Conservation (phyloP, 73 alveolate genomes). For the Urostyla sp. region DNA sequence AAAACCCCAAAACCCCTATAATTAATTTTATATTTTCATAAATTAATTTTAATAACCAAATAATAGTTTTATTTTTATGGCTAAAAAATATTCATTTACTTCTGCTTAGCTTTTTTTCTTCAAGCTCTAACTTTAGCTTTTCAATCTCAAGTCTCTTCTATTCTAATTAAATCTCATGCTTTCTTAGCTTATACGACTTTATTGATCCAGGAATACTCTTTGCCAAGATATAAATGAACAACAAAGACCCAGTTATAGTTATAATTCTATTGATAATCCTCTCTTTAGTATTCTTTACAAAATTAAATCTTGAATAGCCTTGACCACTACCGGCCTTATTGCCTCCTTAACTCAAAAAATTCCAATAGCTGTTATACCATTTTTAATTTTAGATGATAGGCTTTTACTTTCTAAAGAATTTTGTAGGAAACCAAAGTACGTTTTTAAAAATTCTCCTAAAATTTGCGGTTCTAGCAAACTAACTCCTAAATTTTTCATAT, state of each 20-base stretch:
- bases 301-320: not conserved
- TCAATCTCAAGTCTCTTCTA: constrained; percentile 24
- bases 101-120: constrained; percentile 1
- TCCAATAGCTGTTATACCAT: not conserved
- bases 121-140: constrained; percentile 40
- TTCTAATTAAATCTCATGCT: constrained; percentile 42
- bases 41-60: not conserved
- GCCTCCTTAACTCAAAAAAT: not conserved
- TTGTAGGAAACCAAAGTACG: not conserved
- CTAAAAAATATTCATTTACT: not conserved
- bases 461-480: too few species aligned
- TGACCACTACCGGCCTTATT: too few species aligned
- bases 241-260: constrained; percentile 20
- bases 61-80: too few species aligned
- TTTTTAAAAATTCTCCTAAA: too few species aligned
- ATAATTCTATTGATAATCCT: constrained; percentile 1
- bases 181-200: constrained; percentile 12
- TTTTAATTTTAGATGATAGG: not conserved
- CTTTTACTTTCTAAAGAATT: not conserved
- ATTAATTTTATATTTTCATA: too few species aligned
- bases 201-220: constrained; percentile 39
- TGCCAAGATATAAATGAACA: constrained; percentile 38
- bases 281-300: constrained; percentile 33
- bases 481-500: too few species aligned
- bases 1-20: too few species aligned